phyloP scores from a whole-genome alignment of 2,329 filamentous ascomycete genomes.

The Aspergillus aculeatinus region DNA sequence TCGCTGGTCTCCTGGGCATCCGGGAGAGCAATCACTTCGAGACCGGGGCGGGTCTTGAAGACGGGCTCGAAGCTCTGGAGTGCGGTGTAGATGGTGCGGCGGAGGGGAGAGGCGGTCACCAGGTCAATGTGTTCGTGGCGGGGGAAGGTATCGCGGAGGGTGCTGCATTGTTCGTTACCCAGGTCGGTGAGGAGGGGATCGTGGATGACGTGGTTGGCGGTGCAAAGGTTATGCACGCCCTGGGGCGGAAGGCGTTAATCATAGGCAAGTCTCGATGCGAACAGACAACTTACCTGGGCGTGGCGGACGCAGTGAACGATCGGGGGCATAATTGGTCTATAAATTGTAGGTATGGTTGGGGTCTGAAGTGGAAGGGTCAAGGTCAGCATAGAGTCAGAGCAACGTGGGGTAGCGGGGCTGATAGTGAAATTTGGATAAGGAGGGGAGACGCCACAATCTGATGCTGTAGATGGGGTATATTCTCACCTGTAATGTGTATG shows the following conservation, averaged over 20 bases:
- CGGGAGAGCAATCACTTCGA: conserved; percentile 65
- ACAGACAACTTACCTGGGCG: conserved; percentile 40
- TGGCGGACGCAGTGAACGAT: conserved; percentile 48
- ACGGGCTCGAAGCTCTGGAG: conserved; percentile 65
- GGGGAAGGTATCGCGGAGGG: conserved; percentile 63
- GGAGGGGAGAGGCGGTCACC: conserved; percentile 75
- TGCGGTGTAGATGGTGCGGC: conserved; percentile 77
- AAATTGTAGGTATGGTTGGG: background rate
- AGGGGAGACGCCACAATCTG: background rate
- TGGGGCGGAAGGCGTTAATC: conserved; percentile 36
- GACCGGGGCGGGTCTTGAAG: conserved; percentile 45
- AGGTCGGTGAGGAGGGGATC: conserved; percentile 76
- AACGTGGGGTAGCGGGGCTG: conserved; percentile 26
- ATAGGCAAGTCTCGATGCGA: background rate
- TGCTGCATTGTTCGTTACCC: conserved; percentile 72
- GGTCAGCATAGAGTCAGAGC: background rate
- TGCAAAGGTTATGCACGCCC: conserved; percentile 76
- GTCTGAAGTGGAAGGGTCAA: background rate
- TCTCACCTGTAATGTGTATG: background rate
- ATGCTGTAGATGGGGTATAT: background rate
- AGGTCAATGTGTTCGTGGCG: conserved; percentile 64
- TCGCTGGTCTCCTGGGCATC: conserved; percentile 76
- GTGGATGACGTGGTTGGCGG: conserved; percentile 67
- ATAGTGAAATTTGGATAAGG: background rate
- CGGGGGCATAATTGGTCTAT: conserved; percentile 37